Evolutionary conservation across 208 protist species (phyloP).

Genomic region (Borovskyia barvae): DNA sequence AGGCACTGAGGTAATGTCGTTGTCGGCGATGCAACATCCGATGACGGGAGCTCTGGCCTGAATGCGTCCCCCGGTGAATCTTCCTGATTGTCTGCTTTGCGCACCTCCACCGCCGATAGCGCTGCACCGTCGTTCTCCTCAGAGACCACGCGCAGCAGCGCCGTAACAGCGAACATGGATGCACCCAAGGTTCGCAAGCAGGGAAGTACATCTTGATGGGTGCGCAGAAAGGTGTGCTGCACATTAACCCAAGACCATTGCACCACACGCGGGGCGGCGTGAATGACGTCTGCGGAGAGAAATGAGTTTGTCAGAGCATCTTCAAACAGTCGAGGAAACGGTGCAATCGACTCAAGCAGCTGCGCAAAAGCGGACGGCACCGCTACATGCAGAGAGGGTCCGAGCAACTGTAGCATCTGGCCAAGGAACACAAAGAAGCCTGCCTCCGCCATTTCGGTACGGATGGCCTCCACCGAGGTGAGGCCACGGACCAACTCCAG

Average conservation of each 20-base stretch:
- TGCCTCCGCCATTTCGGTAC: constrained; percentile 53
- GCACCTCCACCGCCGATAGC: not conserved
- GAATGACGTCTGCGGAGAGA: constrained; percentile 72
- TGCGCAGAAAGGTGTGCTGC: constrained; percentile 38
- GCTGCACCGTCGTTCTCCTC: constrained; percentile 8
- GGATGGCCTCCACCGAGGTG: constrained; percentile 51
- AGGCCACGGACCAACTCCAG: constrained; percentile 62
- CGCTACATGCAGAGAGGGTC: constrained; percentile 20
- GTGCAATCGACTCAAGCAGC: constrained; percentile 45
- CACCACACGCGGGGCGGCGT: constrained; percentile 38
- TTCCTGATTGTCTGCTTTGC: not conserved
- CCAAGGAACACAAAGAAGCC: constrained; percentile 71
- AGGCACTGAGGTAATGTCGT: no score
- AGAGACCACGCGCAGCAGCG: constrained; percentile 24
- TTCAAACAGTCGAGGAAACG: constrained; percentile 54
- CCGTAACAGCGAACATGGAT: constrained; percentile 57
- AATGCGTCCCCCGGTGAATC: no score
- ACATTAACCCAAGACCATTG: constrained; percentile 52
- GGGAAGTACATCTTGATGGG: constrained; percentile 22
- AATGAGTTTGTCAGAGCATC: constrained; percentile 70
- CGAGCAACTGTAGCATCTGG: constrained; percentile 60
- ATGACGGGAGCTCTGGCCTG: no score
- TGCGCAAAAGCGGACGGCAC: constrained; percentile 46
- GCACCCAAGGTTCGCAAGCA: constrained; percentile 53
- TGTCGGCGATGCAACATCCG: no score